Conservation (phyloP, 108 stramenopile species). For the Poteriospumella lacustris region DNA sequence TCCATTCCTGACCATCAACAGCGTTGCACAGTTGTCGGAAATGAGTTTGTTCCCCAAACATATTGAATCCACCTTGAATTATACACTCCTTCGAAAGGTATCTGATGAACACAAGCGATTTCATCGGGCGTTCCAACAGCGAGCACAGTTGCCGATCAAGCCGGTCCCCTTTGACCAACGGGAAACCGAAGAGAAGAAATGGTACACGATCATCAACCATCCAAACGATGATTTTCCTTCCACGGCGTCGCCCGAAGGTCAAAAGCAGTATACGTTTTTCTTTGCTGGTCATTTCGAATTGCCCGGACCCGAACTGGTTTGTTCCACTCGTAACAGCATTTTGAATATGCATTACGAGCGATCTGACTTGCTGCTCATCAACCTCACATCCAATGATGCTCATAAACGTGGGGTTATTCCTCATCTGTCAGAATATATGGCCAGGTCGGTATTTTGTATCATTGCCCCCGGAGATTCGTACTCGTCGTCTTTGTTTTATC, state of each 20-base stretch:
- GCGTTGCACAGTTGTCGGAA: no score
- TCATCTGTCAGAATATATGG: neutral
- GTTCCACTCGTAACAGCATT: neutral
- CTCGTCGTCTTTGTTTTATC: neutral
- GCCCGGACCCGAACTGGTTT: neutral
- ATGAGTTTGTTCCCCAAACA: no score
- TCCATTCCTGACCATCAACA: no score
- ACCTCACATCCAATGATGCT: neutral
- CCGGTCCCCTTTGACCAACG: no score
- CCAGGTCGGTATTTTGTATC: neutral
- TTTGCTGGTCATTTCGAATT: slow-evolving; percentile 1
- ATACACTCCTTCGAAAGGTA: no score
- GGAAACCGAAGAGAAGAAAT: no score
- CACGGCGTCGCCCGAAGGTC: neutral
- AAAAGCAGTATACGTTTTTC: neutral
- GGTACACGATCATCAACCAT: neutral
- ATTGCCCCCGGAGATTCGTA: neutral
- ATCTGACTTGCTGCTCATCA: neutral
- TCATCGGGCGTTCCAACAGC: no score
- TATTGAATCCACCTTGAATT: no score
- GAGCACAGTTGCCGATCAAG: no score
- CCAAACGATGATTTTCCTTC: neutral
- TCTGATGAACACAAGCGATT: no score
- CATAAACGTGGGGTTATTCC: neutral
- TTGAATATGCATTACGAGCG: neutral